Percentiles rank a stretch among this genome's conserved stretches.
These are phyloP conservation scores for Mucor irregularis DNA, from an alignment of 371 early-diverging fungal genomes.

Conservation along the genomic window DNA sequence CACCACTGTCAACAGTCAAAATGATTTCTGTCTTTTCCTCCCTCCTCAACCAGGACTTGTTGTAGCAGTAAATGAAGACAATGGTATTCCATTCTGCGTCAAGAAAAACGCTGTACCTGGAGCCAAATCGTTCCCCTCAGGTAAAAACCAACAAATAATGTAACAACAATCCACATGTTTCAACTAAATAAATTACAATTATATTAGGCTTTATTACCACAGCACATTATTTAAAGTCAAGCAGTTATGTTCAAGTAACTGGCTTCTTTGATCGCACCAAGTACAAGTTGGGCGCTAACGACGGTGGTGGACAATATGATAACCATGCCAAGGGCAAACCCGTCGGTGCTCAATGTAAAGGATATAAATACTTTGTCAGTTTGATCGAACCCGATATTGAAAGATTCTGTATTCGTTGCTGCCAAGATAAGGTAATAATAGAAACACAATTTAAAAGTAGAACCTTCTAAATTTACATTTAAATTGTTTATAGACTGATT, in stretches of 20 bases:
- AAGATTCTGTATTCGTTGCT: conserved; percentile 52
- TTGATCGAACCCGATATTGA: conserved; percentile 49
- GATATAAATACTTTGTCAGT: conserved; percentile 47
- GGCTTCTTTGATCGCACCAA: conserved; percentile 54
- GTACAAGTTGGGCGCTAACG: conserved; percentile 42
- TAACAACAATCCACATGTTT: background rate
- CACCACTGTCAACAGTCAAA: conserved; percentile 28
- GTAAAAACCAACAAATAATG: conserved; percentile 10
- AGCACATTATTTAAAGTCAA: conserved; percentile 44
- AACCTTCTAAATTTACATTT: background rate
- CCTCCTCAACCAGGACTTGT: conserved; percentile 60
- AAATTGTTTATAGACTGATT: conserved; percentile 25
- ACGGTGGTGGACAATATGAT: conserved; percentile 57
- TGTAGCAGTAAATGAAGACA: conserved; percentile 52
- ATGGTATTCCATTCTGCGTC: conserved; percentile 58
- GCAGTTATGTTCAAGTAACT: conserved; percentile 53
- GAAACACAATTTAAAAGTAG: background rate
- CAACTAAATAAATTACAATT: background rate
- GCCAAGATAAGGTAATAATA: conserved; percentile 28
- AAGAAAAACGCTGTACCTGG: conserved; percentile 37
- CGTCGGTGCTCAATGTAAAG: conserved; percentile 39
- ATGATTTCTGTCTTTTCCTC: conserved; percentile 57
- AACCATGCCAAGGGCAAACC: conserved; percentile 36
- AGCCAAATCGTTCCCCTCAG: conserved; percentile 52
- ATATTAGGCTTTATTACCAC: conserved; percentile 46